Conservation (phyloP, 345 rosid species). For the Ceriops zippeliana region DNA sequence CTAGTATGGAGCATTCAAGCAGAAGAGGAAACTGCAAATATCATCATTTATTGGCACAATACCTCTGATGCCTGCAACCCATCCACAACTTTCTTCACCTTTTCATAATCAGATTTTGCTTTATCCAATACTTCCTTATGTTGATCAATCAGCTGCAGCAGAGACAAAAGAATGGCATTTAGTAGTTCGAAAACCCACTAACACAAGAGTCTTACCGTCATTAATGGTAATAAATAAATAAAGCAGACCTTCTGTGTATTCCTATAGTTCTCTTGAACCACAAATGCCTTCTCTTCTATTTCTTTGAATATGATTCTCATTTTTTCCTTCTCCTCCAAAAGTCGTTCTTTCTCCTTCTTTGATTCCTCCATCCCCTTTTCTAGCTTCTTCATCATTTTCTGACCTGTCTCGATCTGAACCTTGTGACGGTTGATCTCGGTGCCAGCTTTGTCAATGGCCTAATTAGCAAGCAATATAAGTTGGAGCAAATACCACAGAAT, state of each 20-base stretch:
- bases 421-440: slow-evolving; percentile 87
- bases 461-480: slow-evolving; percentile 21
- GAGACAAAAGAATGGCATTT: slow-evolving; percentile 9
- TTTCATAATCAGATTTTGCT: slow-evolving; percentile 65
- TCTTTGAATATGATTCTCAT: slow-evolving; percentile 54
- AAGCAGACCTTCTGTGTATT: slow-evolving; percentile 64
- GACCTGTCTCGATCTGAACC: slow-evolving; percentile 82
- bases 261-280: slow-evolving; percentile 77
- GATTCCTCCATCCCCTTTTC: slow-evolving; percentile 81
- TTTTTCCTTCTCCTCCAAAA: slow-evolving; percentile 66
- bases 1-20: not conserved
- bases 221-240: slow-evolving; percentile 6
- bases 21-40: slow-evolving; percentile 1
- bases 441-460: slow-evolving; percentile 83
- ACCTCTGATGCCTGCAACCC: slow-evolving; percentile 87
- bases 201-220: not conserved
- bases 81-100: slow-evolving; percentile 69
- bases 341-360: slow-evolving; percentile 67
- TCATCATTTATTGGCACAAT: slow-evolving; percentile 18
- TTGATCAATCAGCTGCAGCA: slow-evolving; percentile 65
- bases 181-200: slow-evolving; percentile 5
- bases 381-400: slow-evolving; percentile 83
- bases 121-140: slow-evolving; percentile 61
- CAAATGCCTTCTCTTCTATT: slow-evolving; percentile 75
- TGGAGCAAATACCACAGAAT: slow-evolving; percentile 14